Evolutionary conservation across 768 basidiomycete species (phyloP), one percentile per base, ranked within the genome.

Genomic region (Sistotremastrum niveocremeum): DNA sequence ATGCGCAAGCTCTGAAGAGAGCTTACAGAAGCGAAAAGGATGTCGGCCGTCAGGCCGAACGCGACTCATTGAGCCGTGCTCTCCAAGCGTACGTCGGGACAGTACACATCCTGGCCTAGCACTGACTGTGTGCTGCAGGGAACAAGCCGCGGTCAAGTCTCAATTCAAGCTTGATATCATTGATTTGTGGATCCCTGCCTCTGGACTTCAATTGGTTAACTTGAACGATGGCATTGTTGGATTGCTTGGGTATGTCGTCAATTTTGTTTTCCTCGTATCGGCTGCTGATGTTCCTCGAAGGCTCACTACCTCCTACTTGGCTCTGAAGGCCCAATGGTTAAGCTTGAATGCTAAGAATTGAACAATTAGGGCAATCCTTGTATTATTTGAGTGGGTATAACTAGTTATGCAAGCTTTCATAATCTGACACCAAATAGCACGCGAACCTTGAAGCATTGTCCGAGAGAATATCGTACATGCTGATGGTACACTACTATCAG

Each of bases 171-270:
- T 86, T 49, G 95, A 99, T 60, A 57, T 77, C 12, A 68, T 91
- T 48, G 95, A 99, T 59, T 62, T 90, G 48, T 93, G 83, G 79
- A 78, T 93, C 55, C 95, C 95, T 4, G 84, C 89, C 5, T 80
- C 81, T 12, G 82, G 74, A 48, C 71, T 91, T 37, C 86, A 83
- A 10, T 65, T 85, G 44, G 71, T 80, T 51, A 73, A 74, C 52
- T 54, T 93, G 52, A 88, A 83, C 57, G 95, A 98, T 49, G 93
- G 94, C 29, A 57, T 76, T 12, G 65, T 94, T 31, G 94, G 95
- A 46, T 68, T 86, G 48, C 72, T 86, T 51, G 95, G 94, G 88
- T 94, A 50, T 56, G 74, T 64, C 11, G 7, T 49, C 41, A 57
- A 61, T 40, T 45, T 46, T 28, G 9, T 43, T 38, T 41, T 43